Evolutionary conservation across 2,329 filamentous ascomycete genomes (phyloP).

Genomic region (Xylaria sp.): DNA sequence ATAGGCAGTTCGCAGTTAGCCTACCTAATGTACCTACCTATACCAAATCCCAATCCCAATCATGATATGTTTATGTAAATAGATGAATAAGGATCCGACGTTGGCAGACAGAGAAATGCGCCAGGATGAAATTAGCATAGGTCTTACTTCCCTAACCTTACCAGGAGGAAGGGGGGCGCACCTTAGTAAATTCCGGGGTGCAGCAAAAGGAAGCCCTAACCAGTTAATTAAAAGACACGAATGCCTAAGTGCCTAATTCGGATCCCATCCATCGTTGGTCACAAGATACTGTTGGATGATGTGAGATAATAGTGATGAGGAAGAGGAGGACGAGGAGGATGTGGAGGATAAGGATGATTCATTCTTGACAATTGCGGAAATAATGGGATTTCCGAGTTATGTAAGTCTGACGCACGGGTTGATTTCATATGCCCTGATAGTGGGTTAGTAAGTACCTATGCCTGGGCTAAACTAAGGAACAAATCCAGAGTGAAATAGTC

Average conservation of each 20-base stretch:
- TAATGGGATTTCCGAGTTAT: not conserved
- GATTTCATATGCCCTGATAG: too few relatives aligned
- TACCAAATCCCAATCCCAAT: not conserved
- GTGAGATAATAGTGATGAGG: constrained; percentile 11
- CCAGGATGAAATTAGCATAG: constrained; percentile 11
- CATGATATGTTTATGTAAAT: not conserved
- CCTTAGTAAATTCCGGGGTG: constrained; percentile 31
- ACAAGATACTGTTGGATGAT: not conserved
- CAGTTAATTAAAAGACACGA: too few relatives aligned
- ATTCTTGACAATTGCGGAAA: not conserved
- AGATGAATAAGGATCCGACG: constrained; percentile 7
- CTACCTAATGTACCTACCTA: not conserved
- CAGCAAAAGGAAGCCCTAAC: constrained; percentile 11
- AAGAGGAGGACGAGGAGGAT: not conserved
- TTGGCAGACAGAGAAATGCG: not conserved
- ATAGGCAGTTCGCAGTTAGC: too few relatives aligned
- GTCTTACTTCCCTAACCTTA: constrained; percentile 13
- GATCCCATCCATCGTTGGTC: not conserved
- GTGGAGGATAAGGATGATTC: not conserved
- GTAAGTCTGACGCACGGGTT: not conserved
- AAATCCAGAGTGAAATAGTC: too few relatives aligned
- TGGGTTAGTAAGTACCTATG: too few relatives aligned
- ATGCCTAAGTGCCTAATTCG: too few relatives aligned
- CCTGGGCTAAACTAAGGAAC: too few relatives aligned
- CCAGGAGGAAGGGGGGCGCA: not conserved